Conservation (phyloP, 2,329 filamentous ascomycete species). For the Penicillium sp. region DNA sequence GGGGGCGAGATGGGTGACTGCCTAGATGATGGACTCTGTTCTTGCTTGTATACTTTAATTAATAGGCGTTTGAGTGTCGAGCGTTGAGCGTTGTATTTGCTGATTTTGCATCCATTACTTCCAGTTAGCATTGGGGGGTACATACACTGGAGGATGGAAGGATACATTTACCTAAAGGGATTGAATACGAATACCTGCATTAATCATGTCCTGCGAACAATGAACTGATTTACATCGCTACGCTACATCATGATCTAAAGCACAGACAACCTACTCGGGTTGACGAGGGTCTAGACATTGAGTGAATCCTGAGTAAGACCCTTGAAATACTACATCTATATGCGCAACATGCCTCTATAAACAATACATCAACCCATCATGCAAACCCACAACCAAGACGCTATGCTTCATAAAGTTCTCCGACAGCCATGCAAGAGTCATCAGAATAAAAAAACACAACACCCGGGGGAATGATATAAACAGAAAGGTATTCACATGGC, state of each 20-base stretch:
- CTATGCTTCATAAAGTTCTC: conserved; percentile 5
- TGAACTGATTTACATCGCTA: too few species aligned
- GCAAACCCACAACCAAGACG: conserved; percentile 6
- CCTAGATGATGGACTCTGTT: neutral
- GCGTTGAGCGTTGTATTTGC: neutral
- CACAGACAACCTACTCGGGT: neutral
- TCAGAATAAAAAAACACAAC: conserved; percentile 2
- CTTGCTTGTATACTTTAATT: neutral
- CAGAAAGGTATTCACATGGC: conserved; percentile 6
- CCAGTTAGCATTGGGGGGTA: neutral
- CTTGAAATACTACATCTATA: neutral
- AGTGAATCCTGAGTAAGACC: neutral
- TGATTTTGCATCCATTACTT: too few species aligned
- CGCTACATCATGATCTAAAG: too few species aligned
- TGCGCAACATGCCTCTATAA: neutral
- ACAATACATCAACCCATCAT: neutral
- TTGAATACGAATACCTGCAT: too few species aligned
- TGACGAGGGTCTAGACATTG: neutral
- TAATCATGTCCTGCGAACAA: too few species aligned
- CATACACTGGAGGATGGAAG: neutral
- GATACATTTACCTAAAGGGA: too few species aligned
- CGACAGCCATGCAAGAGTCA: conserved; percentile 1
- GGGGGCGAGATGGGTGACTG: conserved; percentile 12
- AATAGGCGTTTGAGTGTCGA: neutral
- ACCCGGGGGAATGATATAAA: neutral